phyloP scores from a whole-genome alignment of 176 grass and related monocot species.

The Raddia guianensis region DNA sequence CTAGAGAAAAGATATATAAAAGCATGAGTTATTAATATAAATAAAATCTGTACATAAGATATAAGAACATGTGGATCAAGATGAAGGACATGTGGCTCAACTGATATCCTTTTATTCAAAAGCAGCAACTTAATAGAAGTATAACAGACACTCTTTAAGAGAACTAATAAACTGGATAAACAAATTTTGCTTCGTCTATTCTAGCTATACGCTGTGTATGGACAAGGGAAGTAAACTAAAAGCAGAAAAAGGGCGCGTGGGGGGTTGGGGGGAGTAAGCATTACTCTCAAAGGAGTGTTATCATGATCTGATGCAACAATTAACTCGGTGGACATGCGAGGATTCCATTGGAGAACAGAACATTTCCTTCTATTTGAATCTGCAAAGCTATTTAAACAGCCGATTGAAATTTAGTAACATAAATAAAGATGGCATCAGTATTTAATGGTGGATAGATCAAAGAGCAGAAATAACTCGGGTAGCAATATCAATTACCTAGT shows the following conservation, averaged over 20 bases:
- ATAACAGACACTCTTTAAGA: not conserved
- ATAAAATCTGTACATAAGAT: not conserved
- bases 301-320: constrained; percentile 98
- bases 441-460: constrained; percentile 20
- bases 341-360: constrained; percentile 99
- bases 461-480: constrained; percentile 20
- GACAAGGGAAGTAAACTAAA: not conserved
- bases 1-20: constrained; percentile 50
- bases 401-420: constrained; percentile 21
- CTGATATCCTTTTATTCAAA: constrained; percentile 3
- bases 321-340: constrained; percentile 88
- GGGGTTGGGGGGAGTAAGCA: too few species aligned
- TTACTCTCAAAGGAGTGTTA: constrained; percentile 86
- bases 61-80: not conserved
- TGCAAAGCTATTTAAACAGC: constrained; percentile 72
- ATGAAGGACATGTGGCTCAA: not conserved
- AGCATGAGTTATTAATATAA: constrained; percentile 25
- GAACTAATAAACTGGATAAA: not conserved
- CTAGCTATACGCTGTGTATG: constrained; percentile 5
- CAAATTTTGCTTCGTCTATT: not conserved
- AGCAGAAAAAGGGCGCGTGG: too few species aligned
- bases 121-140: not conserved
- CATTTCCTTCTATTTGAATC: constrained; percentile 85
- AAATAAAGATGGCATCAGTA: constrained; percentile 21
- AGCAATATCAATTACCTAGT: constrained; percentile 67